Percentiles rank a stretch among this genome's conserved stretches.
Evolutionary conservation across 2,329 filamentous ascomycete genomes (phyloP).

Genomic region (Zymoseptoria crescenta): DNA sequence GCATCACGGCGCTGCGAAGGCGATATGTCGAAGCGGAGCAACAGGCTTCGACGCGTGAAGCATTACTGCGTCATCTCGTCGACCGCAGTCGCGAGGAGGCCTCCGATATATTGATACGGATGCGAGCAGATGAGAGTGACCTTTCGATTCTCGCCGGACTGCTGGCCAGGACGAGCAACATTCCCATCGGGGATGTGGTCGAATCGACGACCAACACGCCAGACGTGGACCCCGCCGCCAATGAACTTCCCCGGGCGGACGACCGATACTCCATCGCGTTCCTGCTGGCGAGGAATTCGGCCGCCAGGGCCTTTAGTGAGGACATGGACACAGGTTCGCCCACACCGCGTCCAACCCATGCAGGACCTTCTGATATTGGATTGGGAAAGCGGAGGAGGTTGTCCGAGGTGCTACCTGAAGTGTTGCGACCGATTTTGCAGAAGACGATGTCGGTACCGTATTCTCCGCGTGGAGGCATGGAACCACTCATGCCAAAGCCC

Average conservation of each 20-base stretch:
- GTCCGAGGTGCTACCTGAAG: neutral
- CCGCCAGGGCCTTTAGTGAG: neutral
- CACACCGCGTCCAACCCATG: neutral
- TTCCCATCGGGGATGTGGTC: neutral
- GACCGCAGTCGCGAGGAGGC: slow-evolving; percentile 1
- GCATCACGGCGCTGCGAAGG: slow-evolving; percentile 6
- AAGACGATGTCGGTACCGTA: neutral
- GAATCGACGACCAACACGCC: neutral
- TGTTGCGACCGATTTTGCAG: neutral
- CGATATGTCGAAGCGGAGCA: slow-evolving; percentile 4
- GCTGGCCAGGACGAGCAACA: neutral
- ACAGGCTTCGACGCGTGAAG: slow-evolving; percentile 2
- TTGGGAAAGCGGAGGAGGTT: slow-evolving; percentile 1
- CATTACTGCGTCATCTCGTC: slow-evolving; percentile 4
- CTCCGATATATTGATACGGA: slow-evolving; percentile 4
- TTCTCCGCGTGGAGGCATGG: neutral
- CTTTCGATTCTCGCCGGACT: slow-evolving; percentile 1
- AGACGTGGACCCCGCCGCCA: neutral
- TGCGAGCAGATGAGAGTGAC: slow-evolving; percentile 4
- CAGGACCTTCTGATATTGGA: neutral
- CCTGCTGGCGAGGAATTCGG: neutral
- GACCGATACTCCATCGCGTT: neutral
- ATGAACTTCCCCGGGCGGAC: neutral
- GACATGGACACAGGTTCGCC: neutral
- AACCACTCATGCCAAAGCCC: neutral